Percentiles rank a stretch among this genome's conserved stretches.
These are phyloP conservation scores for Berberis vulgaris DNA, from an alignment of 164 flowering plant species.

Conservation along the genomic window DNA sequence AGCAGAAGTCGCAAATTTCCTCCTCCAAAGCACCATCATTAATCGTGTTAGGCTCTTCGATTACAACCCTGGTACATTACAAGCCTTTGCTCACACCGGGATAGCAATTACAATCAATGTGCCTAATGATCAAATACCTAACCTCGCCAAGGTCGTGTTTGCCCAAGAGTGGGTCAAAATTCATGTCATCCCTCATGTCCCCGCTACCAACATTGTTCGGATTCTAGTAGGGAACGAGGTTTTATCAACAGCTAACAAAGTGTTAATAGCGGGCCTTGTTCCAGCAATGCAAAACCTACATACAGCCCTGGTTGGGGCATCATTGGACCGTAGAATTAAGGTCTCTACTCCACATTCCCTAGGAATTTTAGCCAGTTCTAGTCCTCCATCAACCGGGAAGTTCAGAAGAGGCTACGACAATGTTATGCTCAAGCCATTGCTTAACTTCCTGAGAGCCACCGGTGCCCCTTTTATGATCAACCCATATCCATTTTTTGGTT, in stretches of 20 bases:
- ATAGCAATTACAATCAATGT: constrained; percentile 55
- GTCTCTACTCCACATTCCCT: constrained; percentile 80
- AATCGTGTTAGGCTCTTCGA: constrained; percentile 67
- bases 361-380: constrained; percentile 54
- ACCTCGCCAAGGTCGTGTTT: constrained; percentile 30
- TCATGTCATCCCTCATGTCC: constrained; percentile 41
- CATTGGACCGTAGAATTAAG: constrained; percentile 42
- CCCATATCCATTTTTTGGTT: constrained; percentile 69
- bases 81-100: constrained; percentile 64
- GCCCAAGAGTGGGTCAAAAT: constrained; percentile 56
- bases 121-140: constrained; percentile 60
- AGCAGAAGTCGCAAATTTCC: constrained; percentile 48
- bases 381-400: constrained; percentile 66
- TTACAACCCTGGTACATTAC: constrained; percentile 34
- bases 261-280: constrained; percentile 44
- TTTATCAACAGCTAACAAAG: constrained; percentile 39
- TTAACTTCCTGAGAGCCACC: constrained; percentile 49
- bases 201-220: constrained; percentile 53
- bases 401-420: constrained; percentile 63
- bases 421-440: constrained; percentile 53
- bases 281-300: constrained; percentile 76
- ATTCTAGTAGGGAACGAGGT: constrained; percentile 80
- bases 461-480: constrained; percentile 69
- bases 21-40: constrained; percentile 45
- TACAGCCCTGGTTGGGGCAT: constrained; percentile 39